These are phyloP conservation scores for Exobasidium cylindrosporum DNA, from an alignment of 1,284 basidiomycete species.

Conservation along the genomic window DNA sequence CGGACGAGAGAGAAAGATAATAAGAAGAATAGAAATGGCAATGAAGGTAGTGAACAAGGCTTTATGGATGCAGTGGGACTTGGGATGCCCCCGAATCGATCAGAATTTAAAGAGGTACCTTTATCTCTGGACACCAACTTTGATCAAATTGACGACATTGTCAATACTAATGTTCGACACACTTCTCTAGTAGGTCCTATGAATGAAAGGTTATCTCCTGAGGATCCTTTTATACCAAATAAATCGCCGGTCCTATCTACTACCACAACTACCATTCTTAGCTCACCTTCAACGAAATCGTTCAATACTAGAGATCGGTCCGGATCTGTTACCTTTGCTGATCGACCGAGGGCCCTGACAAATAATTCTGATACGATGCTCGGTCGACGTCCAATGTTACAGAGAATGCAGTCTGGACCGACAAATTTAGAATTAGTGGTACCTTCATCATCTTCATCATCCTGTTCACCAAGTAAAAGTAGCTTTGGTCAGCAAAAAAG, in stretches of 20 bases:
- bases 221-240: not conserved
- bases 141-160: constrained; percentile 77
- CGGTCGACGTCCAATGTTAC: constrained; percentile 5
- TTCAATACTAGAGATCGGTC: constrained; percentile 6
- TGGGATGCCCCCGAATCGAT: too few species aligned
- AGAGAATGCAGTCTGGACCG: constrained; percentile 15
- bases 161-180: constrained; percentile 60
- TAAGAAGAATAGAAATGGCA: not conserved
- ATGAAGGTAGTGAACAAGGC: not conserved
- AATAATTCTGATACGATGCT: constrained; percentile 20
- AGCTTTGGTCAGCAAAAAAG: not conserved
- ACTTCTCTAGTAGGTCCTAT: constrained; percentile 16
- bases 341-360: constrained; percentile 13
- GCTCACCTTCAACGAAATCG: not conserved
- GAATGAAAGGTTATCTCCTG: constrained; percentile 20
- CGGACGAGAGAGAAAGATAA: constrained; percentile 22
- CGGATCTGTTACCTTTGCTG: constrained; percentile 3
- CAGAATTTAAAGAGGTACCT: constrained; percentile 13
- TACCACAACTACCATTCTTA: constrained; percentile 1
- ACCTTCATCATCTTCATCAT: not conserved
- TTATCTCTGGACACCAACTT: constrained; percentile 72
- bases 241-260: not conserved
- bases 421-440: not conserved
- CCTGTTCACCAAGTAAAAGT: too few species aligned
- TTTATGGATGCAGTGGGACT: not conserved